phyloP scores from a whole-genome alignment of 306 rosid species.

The Sphenostylis stenocarpa region DNA sequence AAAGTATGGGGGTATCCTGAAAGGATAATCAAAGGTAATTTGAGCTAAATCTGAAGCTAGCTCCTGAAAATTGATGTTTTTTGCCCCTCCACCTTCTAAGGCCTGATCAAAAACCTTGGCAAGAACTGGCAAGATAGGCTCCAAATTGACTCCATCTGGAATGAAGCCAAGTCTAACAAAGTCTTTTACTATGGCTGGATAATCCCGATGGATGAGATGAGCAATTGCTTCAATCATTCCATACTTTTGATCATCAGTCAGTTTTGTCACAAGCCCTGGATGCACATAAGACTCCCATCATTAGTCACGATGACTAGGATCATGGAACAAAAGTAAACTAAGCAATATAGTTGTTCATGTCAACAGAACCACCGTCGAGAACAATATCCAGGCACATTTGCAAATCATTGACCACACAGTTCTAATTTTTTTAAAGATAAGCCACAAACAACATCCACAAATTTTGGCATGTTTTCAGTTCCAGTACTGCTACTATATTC shows the following conservation, averaged over 20 bases:
- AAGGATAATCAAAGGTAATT: slow-evolving; percentile 97
- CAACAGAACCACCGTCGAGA: slow-evolving; percentile 4
- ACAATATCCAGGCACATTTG: slow-evolving; percentile 7
- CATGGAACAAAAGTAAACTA: slow-evolving; percentile 8
- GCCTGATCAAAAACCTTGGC: slow-evolving; percentile 99
- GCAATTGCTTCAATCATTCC: slow-evolving; percentile 99
- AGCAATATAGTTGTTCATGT: slow-evolving; percentile 13
- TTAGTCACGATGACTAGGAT: slow-evolving; percentile 11
- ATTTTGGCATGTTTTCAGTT: neutral
- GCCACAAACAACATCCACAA: slow-evolving; percentile 13
- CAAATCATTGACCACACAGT: slow-evolving; percentile 25
- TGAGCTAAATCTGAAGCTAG: slow-evolving; percentile 98
- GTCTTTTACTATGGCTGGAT: slow-evolving; percentile 91
- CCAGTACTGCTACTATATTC: neutral
- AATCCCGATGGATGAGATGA: slow-evolving; percentile 97
- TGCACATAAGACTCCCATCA: slow-evolving; percentile 40
- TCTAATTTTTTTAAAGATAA: slow-evolving; percentile 10
- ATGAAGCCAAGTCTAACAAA: slow-evolving; percentile 91
- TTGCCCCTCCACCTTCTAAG: slow-evolving; percentile 99
- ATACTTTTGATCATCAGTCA: slow-evolving; percentile 96
- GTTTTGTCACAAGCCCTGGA: slow-evolving; percentile 91
- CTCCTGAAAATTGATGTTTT: slow-evolving; percentile 96
- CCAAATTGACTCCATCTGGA: slow-evolving; percentile 92
- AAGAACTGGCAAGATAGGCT: slow-evolving; percentile 94
- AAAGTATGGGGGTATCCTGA: slow-evolving; percentile 97